phyloP scores from a whole-genome alignment of 2,329 filamentous ascomycete genomes.

The Aspergillus cejpii region DNA sequence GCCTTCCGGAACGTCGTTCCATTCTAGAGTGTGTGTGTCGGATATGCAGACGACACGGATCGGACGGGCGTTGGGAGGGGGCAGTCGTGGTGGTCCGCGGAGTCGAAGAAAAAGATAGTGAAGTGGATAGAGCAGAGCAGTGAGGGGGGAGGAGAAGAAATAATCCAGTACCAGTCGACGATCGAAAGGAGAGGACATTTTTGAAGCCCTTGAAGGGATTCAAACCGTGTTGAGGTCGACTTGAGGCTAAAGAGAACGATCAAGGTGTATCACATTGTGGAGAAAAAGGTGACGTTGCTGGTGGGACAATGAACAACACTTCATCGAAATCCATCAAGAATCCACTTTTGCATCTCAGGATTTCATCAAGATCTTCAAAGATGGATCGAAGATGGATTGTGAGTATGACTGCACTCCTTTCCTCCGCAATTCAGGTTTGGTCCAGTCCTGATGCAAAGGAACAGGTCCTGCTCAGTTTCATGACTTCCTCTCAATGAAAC shows the following conservation, averaged over 20 bases:
- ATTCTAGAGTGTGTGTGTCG: conserved; percentile 69
- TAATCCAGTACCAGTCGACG: conserved; percentile 52
- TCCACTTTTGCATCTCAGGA: too few relatives aligned
- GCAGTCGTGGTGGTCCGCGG: conserved; percentile 58
- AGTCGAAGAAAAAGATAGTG: conserved; percentile 61
- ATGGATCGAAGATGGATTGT: too few relatives aligned
- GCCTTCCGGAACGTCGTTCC: conserved; percentile 52
- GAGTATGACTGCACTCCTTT: too few relatives aligned
- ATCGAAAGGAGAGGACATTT: conserved; percentile 43
- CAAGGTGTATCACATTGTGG: too few relatives aligned
- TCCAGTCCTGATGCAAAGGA: too few relatives aligned
- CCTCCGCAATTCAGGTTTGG: too few relatives aligned
- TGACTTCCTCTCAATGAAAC: too few relatives aligned
- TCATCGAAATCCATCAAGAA: too few relatives aligned
- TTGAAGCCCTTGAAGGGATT: neutral
- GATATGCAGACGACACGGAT: conserved; percentile 82
- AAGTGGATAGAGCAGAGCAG: conserved; percentile 54
- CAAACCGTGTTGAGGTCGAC: conserved; percentile 1
- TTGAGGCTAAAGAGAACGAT: conserved; percentile 5
- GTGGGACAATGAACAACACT: too few relatives aligned
- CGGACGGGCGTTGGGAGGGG: conserved; percentile 47
- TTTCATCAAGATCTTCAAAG: too few relatives aligned
- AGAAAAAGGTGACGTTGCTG: too few relatives aligned
- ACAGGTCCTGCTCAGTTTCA: too few relatives aligned
- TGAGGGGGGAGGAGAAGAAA: conserved; percentile 62